Conservation (phyloP, 2,329 filamentous ascomycete species). For the Calonectria fujianensis region DNA sequence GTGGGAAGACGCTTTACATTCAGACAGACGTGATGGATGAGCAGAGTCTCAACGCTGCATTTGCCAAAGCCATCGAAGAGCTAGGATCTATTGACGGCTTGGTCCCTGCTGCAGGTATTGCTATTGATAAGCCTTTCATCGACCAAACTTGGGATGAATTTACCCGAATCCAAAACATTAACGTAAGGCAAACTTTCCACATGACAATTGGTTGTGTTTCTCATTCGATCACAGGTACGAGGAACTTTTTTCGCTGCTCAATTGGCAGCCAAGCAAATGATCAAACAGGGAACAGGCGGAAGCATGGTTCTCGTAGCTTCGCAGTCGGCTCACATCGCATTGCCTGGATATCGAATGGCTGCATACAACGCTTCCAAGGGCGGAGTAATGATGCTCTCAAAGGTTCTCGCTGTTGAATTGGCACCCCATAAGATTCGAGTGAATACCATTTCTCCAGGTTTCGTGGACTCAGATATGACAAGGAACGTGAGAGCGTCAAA, state of each 20-base stretch:
- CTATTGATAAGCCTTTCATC: slow-evolving; percentile 65
- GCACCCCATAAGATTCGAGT: slow-evolving; percentile 61
- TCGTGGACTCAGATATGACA: slow-evolving; percentile 62
- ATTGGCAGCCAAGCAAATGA: slow-evolving; percentile 62
- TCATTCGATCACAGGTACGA: slow-evolving; percentile 56
- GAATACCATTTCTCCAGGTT: slow-evolving; percentile 63
- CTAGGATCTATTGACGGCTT: slow-evolving; percentile 56
- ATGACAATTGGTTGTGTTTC: neutral
- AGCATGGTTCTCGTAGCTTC: slow-evolving; percentile 60
- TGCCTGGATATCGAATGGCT: slow-evolving; percentile 56
- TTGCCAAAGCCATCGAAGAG: slow-evolving; percentile 50
- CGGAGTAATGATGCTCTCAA: slow-evolving; percentile 63
- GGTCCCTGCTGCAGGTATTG: slow-evolving; percentile 62
- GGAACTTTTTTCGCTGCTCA: slow-evolving; percentile 66
- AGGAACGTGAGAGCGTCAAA: slow-evolving; percentile 56
- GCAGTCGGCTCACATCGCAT: slow-evolving; percentile 50
- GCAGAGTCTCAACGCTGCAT: slow-evolving; percentile 54
- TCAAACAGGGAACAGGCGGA: slow-evolving; percentile 62
- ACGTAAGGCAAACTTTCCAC: slow-evolving; percentile 55
- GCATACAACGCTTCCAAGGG: slow-evolving; percentile 67
- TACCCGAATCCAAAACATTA: slow-evolving; percentile 63
- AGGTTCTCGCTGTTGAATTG: slow-evolving; percentile 62
- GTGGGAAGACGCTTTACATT: slow-evolving; percentile 55
- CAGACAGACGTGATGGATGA: slow-evolving; percentile 58
- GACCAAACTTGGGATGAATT: slow-evolving; percentile 66